These are phyloP conservation scores for Penicillium taxi DNA, from an alignment of 495 filamentous ascomycete species.

Conservation along the genomic window DNA sequence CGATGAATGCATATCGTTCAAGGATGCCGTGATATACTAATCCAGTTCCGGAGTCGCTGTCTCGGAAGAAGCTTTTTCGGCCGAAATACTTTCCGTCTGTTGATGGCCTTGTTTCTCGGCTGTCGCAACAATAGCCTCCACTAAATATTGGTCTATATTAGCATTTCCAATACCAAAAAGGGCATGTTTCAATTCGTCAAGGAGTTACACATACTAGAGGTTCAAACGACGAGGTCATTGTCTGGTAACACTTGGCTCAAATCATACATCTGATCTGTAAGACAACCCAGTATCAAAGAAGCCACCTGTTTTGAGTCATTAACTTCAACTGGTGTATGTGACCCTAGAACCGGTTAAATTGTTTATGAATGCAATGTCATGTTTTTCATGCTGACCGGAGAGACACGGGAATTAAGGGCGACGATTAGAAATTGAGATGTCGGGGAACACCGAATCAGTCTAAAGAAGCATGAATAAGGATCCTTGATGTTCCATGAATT, in stretches of 20 bases:
- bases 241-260: constrained; percentile 74
- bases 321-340: too few relatives aligned
- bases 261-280: constrained; percentile 75
- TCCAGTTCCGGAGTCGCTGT: too few relatives aligned
- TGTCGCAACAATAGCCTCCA: too few relatives aligned
- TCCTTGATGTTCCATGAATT: not conserved
- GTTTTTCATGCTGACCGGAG: constrained; percentile 57
- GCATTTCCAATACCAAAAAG: constrained; percentile 28
- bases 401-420: constrained; percentile 74
- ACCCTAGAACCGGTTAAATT: too few relatives aligned
- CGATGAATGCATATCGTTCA: too few relatives aligned
- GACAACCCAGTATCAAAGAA: constrained; percentile 64
- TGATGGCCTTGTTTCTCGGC: too few relatives aligned
- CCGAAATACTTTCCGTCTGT: too few relatives aligned
- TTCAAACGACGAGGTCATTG: constrained; percentile 67
- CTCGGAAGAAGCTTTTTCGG: too few relatives aligned
- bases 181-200: not conserved
- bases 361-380: constrained; percentile 78
- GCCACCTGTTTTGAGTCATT: constrained; percentile 44
- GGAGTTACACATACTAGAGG: constrained; percentile 47
- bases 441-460: constrained; percentile 67
- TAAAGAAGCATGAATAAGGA: constrained; percentile 15
- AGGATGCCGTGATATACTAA: too few relatives aligned
- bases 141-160: constrained; percentile 48
- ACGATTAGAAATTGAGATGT: constrained; percentile 70